phyloP scores from a whole-genome alignment of 225 moss, liverwort and hornwort species.

The Asterella californica region DNA sequence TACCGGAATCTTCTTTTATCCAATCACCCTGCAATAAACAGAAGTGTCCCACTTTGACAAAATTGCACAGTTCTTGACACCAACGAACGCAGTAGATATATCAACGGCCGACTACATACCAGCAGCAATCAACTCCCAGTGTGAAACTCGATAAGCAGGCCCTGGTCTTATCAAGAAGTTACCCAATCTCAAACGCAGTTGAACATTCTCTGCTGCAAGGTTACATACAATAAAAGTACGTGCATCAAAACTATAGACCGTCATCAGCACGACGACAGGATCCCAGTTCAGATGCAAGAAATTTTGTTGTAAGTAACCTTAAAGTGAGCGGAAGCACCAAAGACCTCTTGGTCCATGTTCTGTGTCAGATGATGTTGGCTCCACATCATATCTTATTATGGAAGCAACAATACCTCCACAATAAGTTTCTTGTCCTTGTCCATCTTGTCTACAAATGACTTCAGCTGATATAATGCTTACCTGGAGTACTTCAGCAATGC shows the following conservation, averaged over 20 bases:
- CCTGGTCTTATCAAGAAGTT: not conserved
- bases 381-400: slow-evolving; percentile 1
- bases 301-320: slow-evolving; percentile 45
- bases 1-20: slow-evolving; percentile 70
- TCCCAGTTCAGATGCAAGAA: slow-evolving; percentile 38
- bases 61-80: not conserved
- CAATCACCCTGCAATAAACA: slow-evolving; percentile 67
- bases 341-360: slow-evolving; percentile 28
- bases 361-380: slow-evolving; percentile 23
- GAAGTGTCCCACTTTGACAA: slow-evolving; percentile 9
- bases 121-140: slow-evolving; percentile 15
- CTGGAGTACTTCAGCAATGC: slow-evolving; percentile 91
- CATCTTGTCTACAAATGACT: not conserved
- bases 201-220: slow-evolving; percentile 42
- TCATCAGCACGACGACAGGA: slow-evolving; percentile 25
- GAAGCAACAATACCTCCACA: slow-evolving; percentile 14
- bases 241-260: slow-evolving; percentile 36
- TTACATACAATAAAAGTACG: slow-evolving; percentile 44
- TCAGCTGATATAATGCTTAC: slow-evolving; percentile 36
- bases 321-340: slow-evolving; percentile 33
- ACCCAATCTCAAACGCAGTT: slow-evolving; percentile 36
- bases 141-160: slow-evolving; percentile 2
- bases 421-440: slow-evolving; percentile 1
- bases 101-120: not conserved
- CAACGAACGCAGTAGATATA: not conserved